phyloP scores from a whole-genome alignment of 140 eudicot species.

The Oenanthe javanica region DNA sequence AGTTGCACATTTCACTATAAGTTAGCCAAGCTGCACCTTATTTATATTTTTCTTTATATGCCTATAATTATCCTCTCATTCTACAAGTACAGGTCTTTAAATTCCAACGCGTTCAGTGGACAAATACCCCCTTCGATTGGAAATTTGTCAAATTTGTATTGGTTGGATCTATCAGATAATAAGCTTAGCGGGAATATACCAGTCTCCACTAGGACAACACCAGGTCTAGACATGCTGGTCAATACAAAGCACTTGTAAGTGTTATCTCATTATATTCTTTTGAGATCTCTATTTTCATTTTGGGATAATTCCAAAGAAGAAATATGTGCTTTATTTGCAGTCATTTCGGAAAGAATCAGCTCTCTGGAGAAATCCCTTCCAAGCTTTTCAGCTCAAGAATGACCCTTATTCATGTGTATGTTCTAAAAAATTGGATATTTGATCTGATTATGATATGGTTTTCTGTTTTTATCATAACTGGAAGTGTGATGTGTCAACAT shows the following conservation, averaged over 20 bases:
- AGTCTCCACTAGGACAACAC: slow-evolving; percentile 48
- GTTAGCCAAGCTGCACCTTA: neutral
- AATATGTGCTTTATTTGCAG: slow-evolving; percentile 29
- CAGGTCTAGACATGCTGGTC: slow-evolving; percentile 84
- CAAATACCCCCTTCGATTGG: slow-evolving; percentile 75
- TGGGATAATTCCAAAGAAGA: neutral
- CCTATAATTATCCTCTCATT: neutral
- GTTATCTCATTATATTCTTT: neutral
- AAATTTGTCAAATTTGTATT: slow-evolving; percentile 43
- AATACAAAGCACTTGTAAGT: slow-evolving; percentile 71
- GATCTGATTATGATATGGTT: neutral
- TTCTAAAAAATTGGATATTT: slow-evolving; percentile 1
- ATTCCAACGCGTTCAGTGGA: slow-evolving; percentile 57
- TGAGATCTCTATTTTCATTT: neutral
- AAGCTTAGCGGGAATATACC: slow-evolving; percentile 58
- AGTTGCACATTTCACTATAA: neutral
- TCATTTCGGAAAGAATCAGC: slow-evolving; percentile 70
- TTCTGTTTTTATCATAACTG: neutral
- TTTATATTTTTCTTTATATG: neutral
- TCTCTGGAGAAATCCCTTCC: slow-evolving; percentile 54
- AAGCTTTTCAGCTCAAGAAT: slow-evolving; percentile 45
- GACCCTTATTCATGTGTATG: slow-evolving; percentile 73
- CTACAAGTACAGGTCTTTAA: slow-evolving; percentile 54
- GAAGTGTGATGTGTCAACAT: neutral
- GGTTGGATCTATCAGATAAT: slow-evolving; percentile 83